phyloP scores from a whole-genome alignment of 1,284 basidiomycete species.

The Fistulinella staudtii region DNA sequence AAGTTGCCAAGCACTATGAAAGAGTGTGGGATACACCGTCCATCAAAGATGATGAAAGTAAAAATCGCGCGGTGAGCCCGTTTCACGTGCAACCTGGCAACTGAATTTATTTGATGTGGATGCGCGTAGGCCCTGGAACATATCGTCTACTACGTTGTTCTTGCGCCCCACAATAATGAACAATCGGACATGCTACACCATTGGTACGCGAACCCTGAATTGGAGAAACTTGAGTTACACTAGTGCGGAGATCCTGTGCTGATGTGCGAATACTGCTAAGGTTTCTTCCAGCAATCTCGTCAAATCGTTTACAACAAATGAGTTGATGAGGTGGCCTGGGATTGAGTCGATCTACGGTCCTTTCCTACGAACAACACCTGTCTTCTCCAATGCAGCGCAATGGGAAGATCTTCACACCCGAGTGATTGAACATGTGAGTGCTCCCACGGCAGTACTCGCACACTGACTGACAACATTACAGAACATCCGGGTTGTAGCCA shows the following conservation, averaged over 20 bases:
- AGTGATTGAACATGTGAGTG: slow-evolving; percentile 92
- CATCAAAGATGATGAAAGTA: slow-evolving; percentile 77
- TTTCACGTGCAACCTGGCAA: background rate
- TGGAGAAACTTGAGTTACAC: slow-evolving; percentile 81
- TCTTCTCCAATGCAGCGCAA: slow-evolving; percentile 77
- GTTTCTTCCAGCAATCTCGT: slow-evolving; percentile 70
- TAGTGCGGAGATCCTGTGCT: slow-evolving; percentile 54
- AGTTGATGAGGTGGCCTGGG: slow-evolving; percentile 98
- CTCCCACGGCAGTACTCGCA: background rate
- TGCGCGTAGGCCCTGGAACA: slow-evolving; percentile 78
- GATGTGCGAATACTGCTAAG: slow-evolving; percentile 6
- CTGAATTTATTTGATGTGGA: slow-evolving; percentile 7
- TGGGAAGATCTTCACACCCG: slow-evolving; percentile 97
- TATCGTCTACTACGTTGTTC: slow-evolving; percentile 91
- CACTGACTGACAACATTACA: slow-evolving; percentile 33
- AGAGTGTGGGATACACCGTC: slow-evolving; percentile 95
- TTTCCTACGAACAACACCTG: slow-evolving; percentile 74
- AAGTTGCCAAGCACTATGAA: slow-evolving; percentile 93
- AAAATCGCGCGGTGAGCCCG: slow-evolving; percentile 67
- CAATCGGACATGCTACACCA: slow-evolving; percentile 96
- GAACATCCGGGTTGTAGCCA: slow-evolving; percentile 94
- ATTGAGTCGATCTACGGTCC: slow-evolving; percentile 89
- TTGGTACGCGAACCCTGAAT: slow-evolving; percentile 72
- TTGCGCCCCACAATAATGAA: slow-evolving; percentile 94
- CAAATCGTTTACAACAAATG: slow-evolving; percentile 94